Conservation (phyloP, 1,284 basidiomycete genomes). For the Sporisorium sorghi region DNA sequence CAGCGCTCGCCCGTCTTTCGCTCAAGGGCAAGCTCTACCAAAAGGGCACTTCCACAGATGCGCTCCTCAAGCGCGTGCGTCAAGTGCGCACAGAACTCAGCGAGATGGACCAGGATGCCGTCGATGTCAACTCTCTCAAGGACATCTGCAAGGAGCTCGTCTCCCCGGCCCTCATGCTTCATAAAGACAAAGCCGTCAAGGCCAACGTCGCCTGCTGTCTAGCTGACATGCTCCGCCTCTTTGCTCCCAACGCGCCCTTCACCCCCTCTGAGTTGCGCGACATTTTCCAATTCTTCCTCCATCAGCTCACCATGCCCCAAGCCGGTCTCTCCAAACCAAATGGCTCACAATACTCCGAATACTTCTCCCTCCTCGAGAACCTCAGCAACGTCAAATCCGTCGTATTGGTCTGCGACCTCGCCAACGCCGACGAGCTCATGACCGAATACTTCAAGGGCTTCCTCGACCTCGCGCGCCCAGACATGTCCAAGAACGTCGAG, state of each 20-base stretch:
- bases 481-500: constrained; percentile 82
- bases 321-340: constrained; percentile 54
- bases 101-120: constrained; percentile 85
- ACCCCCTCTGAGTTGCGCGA: constrained; percentile 79
- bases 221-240: constrained; percentile 90
- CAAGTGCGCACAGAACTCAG: constrained; percentile 75
- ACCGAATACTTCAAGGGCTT: constrained; percentile 83
- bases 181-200: constrained; percentile 93
- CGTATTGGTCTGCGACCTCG: constrained; percentile 90
- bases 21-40: constrained; percentile 56
- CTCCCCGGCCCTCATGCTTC: constrained; percentile 81
- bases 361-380: constrained; percentile 84
- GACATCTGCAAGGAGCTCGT: constrained; percentile 83
- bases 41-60: constrained; percentile 56
- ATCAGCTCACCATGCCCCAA: constrained; percentile 56
- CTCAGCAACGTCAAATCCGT: constrained; percentile 94
- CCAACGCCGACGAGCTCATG: constrained; percentile 86
- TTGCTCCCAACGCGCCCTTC: constrained; percentile 97
- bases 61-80: constrained; percentile 54
- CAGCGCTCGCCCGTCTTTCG: constrained; percentile 44
- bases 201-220: constrained; percentile 93
- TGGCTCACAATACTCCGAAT: constrained; percentile 55
- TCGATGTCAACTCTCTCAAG: constrained; percentile 80
- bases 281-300: constrained; percentile 74
- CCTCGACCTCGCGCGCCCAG: constrained; percentile 78